Base-by-base conservation (phyloP, 352 stramenopile genomes). In the Phytophthora rubi region DNA sequence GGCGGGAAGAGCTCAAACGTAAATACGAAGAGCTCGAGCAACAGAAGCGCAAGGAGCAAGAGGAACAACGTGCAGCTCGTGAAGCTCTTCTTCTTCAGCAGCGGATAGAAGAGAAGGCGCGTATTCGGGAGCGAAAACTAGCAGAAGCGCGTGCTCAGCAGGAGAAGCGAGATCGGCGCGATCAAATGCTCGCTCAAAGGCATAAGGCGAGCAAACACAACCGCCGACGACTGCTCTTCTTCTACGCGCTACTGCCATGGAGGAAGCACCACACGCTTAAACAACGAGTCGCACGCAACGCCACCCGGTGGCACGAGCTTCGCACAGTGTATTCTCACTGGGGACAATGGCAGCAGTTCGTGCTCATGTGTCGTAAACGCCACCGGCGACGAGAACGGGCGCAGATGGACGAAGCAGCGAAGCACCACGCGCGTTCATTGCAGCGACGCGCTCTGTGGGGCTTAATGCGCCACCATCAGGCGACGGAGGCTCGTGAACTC, bases 11-110 rank as follows among this genome's bases (percentile, higher is more conserved):
- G 32, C 67, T 93, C 18, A 79, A 75, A 55, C 71, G 68, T 21
- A 85, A 75, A 39, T 91, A 93, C 52, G 82, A 86, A 55, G 62
- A 77, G 9, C 58, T 75, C 18, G 78, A 90, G 33, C 80, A 79
- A 23, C 74, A 81, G n/a, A 90, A 85, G 55, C 72, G 65, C 44
- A 62, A 85, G 32, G 57, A 72, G 9, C 59, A 84, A 6, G 78
- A 76, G 23, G 55, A 68, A 49, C 70, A 88, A 62, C 62, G 81
- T 1, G 78, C 71, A 2, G 79, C 88, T 54, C 77, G 71, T 5
- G 79, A 89, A 39, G 73, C 69, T 7, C 32, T 68, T 15, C 30
- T 90, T 26, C 61, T 73, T 6, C 67, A 81, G n/a, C 63, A 86
- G 28, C 82, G 81, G 28, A 37, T 62, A 13, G 61, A 87, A 1